Base-by-base conservation (phyloP, 208 protist genomes). In the Crithidia fasciculata region DNA sequence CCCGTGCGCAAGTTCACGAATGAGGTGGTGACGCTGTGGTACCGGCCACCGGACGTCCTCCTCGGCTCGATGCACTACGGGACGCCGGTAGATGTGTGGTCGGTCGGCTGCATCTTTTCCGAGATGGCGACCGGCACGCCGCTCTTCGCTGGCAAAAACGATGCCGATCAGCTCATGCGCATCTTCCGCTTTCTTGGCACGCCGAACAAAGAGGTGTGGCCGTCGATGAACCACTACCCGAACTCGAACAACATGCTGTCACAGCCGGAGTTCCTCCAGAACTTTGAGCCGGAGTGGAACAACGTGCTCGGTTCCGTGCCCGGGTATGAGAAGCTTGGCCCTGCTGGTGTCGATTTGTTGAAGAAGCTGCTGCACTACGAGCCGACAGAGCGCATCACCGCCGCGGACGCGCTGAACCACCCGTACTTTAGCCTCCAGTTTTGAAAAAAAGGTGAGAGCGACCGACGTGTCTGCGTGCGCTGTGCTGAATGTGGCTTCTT, bases 111-210 rank as follows among this genome's bases (percentile, higher is more conserved):
- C 79, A 98, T 98, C 61, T 96, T 98, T 86, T 91, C 83, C 10
- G 96, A 98, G 76, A 94, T 98, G 83, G 89, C 94, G n/a, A 96
- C 89, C 36, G 82, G 96, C 8, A 62, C 81, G 10, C 97, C 98
- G 44, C 93, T 99, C 37, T 99, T 99, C 82, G 85, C 97, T 5
- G 98, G 98, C n/a, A 83, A 91, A 44, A 96, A 96, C 68, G 96
- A 98, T 68, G 87, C 90, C 10, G 98, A 99, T 73, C 96, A 99
- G 85, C 86, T 99, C 15, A 86, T 98, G 75, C 86, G 88, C 55
- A 99, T 99, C 75, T 98, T 99, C 76, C 80, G 83, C 67, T 96
- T 94, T 63, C 80, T 98, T 8, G 95, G 97, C 72, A 98, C 95
- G 9, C 97, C 98, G 19, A 98, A 86, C 72, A 94, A 94, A 54